These are phyloP conservation scores for Spongispora temasekensis DNA, from an alignment of 1,284 basidiomycete species.

Conservation along the genomic window DNA sequence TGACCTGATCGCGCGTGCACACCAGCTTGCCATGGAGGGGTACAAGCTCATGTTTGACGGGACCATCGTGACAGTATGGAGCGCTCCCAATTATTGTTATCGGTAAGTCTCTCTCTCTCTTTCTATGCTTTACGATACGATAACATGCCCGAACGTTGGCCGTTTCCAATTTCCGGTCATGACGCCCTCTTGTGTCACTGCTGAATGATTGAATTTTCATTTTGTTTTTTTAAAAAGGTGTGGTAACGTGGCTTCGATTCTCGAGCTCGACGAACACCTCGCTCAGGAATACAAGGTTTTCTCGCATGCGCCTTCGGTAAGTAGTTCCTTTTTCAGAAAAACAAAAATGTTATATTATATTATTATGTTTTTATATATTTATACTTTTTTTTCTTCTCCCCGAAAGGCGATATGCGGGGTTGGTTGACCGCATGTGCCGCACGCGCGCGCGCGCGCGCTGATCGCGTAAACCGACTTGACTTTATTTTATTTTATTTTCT, in stretches of 20 bases:
- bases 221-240: slow-evolving; percentile 53
- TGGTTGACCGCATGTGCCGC: slow-evolving; percentile 7
- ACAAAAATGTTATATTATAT: no score
- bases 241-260: slow-evolving; percentile 92
- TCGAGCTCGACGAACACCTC: slow-evolving; percentile 89
- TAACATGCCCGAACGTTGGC: slow-evolving; percentile 20
- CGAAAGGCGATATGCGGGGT: slow-evolving; percentile 35
- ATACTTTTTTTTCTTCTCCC: slow-evolving; percentile 16
- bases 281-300: slow-evolving; percentile 93
- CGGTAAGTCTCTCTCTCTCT: slow-evolving; percentile 48
- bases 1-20: slow-evolving; percentile 94
- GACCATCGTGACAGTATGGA: slow-evolving; percentile 98
- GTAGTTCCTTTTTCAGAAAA: no score
- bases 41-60: slow-evolving; percentile 98
- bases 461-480: not conserved
- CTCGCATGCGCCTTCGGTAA: slow-evolving; percentile 71
- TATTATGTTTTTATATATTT: no score
- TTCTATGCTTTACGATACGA: not conserved
- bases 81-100: slow-evolving; percentile 98
- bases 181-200: not conserved
- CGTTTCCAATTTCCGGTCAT: slow-evolving; percentile 21
- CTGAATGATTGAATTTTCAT: not conserved
- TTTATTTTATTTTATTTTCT: no score
- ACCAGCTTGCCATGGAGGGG: slow-evolving; percentile 98
- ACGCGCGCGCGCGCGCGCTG: not conserved